Evolutionary conservation across 2,329 filamentous ascomycete species (phyloP), one percentile per base, ranked within the genome.

Genomic region (Ceratocystiopsis brevicomis): DNA sequence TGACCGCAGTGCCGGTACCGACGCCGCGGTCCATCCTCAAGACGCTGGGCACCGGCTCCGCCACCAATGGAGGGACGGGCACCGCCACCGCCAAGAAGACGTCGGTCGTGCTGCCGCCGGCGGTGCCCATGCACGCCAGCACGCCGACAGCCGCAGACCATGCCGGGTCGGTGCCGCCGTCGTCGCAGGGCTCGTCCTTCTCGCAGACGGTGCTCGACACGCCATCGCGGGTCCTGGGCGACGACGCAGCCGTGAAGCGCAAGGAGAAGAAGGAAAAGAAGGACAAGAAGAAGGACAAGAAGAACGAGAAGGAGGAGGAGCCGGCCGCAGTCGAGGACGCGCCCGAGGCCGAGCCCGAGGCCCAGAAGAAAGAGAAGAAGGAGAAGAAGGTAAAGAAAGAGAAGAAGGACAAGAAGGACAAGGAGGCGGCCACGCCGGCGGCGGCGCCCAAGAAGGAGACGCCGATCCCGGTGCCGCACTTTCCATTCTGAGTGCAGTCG

Each of bases 1-100:
- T 53, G 43, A 56, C 54, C 12, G 54, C 54, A 1, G 44, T 48
- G 52, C 21, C 35, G 18, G 52, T 54, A 12, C 53, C 54, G 12
- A 34, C 39, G 16, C 41, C 48, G 13, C 21, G 50, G 16, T 49
- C 44, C 3, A 21, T 18, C 4, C 21, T 40, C 6, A 45, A 42
- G 37, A 14, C 36, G 34, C 5, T 15, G 12, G 21, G n/a, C n/a
- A n/a, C n/a, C n/a, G n/a, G n/a, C n/a, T n/a, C 10, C 36, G 37
- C 14, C 42, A 18, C n/a, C 38, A 15, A 11, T 39, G 32, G 36
- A 16, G n/a, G n/a, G n/a, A n/a, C n/a, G n/a, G n/a, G n/a, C n/a
- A n/a, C n/a, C n/a, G 4, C 37, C 16, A 14, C 25, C 4, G 17
- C 19, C 35, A 40, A 43, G 36, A 47, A 45, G 43, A 15, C 37